phyloP scores from a whole-genome alignment of 75 land plant species.

The Pinus tabuliformis region DNA sequence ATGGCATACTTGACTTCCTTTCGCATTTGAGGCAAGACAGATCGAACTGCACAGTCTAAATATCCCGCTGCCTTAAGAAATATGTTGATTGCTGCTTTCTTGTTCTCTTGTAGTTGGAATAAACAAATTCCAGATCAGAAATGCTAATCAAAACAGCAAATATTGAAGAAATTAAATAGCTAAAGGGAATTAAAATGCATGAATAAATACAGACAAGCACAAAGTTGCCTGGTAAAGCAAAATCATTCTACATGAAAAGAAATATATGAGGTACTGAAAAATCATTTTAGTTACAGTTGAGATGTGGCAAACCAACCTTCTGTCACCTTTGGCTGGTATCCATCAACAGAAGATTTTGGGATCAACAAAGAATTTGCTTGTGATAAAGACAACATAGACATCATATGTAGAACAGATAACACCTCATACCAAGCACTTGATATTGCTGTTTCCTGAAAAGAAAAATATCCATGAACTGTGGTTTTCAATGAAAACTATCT shows the following conservation, averaged over 20 bases:
- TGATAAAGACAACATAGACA: slow-evolving; percentile 72
- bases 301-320: slow-evolving; percentile 47
- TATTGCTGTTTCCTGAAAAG: slow-evolving; percentile 65
- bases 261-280: not conserved
- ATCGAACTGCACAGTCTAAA: slow-evolving; percentile 63
- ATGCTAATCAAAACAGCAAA: not conserved
- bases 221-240: not conserved
- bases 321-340: slow-evolving; percentile 66
- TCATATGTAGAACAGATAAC: slow-evolving; percentile 82
- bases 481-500: not conserved
- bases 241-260: slow-evolving; percentile 9
- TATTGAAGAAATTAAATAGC: not conserved
- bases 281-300: not conserved
- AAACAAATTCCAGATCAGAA: slow-evolving; percentile 3
- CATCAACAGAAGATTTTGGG: slow-evolving; percentile 70
- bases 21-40: slow-evolving; percentile 64
- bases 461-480: not conserved
- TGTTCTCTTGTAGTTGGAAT: slow-evolving; percentile 9
- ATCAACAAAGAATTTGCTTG: slow-evolving; percentile 79
- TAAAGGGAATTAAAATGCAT: not conserved
- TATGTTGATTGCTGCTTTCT: slow-evolving; percentile 17
- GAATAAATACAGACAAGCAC: not conserved
- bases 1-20: slow-evolving; percentile 48
- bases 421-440: slow-evolving; percentile 86
- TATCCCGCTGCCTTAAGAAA: slow-evolving; percentile 85